Evolutionary conservation across 2,329 filamentous ascomycete species (phyloP).

Genomic region (Fusarium oxysporum): DNA sequence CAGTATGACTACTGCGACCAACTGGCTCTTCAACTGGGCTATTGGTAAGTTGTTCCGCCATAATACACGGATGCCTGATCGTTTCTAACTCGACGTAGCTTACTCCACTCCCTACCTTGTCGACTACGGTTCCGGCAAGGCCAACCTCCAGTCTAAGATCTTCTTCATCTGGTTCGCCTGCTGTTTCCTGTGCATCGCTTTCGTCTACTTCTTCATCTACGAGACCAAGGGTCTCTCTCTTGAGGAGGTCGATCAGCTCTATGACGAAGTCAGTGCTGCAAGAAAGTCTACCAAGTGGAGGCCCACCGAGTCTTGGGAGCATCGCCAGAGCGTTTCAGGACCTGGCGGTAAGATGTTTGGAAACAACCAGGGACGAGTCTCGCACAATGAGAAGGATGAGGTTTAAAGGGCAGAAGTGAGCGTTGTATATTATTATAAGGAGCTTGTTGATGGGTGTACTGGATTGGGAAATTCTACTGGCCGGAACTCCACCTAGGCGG

Average conservation of each 20-base stretch:
- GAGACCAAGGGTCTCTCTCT: conserved; percentile 88
- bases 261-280: conserved; percentile 70
- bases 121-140: conserved; percentile 75
- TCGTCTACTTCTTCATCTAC: conserved; percentile 82
- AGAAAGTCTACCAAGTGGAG: conserved; percentile 65
- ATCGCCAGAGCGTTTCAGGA: conserved; percentile 36
- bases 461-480: neutral
- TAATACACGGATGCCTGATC: too few species aligned
- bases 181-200: conserved; percentile 77
- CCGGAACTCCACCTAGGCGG: neutral
- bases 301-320: conserved; percentile 52
- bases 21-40: conserved; percentile 82
- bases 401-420: neutral
- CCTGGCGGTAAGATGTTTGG: conserved; percentile 32
- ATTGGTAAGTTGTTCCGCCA: too few species aligned
- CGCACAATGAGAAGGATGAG: conserved; percentile 30
- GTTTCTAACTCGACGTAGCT: conserved; percentile 59
- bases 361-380: neutral
- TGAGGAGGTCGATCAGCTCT: conserved; percentile 85
- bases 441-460: neutral
- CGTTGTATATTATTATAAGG: neutral
- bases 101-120: conserved; percentile 85
- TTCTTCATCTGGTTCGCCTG: conserved; percentile 82
- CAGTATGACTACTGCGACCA: conserved; percentile 76
- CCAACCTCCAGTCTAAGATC: conserved; percentile 79